Percentiles rank a stretch among this genome's conserved stretches.
Evolutionary conservation across 805 yeast genomes (phyloP).

Genomic region (Torulaspora maleeae): DNA sequence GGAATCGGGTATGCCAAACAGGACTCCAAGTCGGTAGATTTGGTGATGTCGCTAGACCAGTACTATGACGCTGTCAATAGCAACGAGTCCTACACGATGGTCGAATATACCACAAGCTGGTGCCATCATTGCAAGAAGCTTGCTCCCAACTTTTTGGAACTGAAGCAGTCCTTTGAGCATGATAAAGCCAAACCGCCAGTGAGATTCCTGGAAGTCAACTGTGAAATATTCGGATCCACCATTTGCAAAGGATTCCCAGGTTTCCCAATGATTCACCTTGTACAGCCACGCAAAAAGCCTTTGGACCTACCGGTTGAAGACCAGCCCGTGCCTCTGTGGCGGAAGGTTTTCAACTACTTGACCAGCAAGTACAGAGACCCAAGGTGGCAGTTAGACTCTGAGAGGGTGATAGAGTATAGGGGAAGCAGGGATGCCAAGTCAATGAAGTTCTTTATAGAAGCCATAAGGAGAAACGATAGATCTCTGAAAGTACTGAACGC

Average conservation of each 20-base stretch:
- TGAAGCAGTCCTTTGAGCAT: slow-evolving; percentile 38
- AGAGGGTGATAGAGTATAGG: slow-evolving; percentile 50
- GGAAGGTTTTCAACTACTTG: slow-evolving; percentile 9
- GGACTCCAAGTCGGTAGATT: slow-evolving; percentile 8
- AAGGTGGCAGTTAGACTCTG: slow-evolving; percentile 23
- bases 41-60: slow-evolving; percentile 24
- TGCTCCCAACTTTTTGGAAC: slow-evolving; percentile 50
- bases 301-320: slow-evolving; percentile 6
- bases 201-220: slow-evolving; percentile 32
- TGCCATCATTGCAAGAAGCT: slow-evolving; percentile 62
- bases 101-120: slow-evolving; percentile 58
- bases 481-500: slow-evolving; percentile 9
- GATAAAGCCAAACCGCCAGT: slow-evolving; percentile 14
- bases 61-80: slow-evolving; percentile 30
- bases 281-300: slow-evolving; percentile 43
- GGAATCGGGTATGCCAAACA: not conserved
- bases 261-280: slow-evolving; percentile 60
- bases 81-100: slow-evolving; percentile 29
- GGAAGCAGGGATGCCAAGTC: slow-evolving; percentile 48
- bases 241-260: slow-evolving; percentile 41
- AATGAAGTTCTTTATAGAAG: slow-evolving; percentile 49
- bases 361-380: slow-evolving; percentile 13
- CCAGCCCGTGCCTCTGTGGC: slow-evolving; percentile 8
- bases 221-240: slow-evolving; percentile 33
- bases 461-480: slow-evolving; percentile 18